These are phyloP conservation scores for Acacia melanoxylon DNA, from an alignment of 306 rosid genomes.

Conservation along the genomic window DNA sequence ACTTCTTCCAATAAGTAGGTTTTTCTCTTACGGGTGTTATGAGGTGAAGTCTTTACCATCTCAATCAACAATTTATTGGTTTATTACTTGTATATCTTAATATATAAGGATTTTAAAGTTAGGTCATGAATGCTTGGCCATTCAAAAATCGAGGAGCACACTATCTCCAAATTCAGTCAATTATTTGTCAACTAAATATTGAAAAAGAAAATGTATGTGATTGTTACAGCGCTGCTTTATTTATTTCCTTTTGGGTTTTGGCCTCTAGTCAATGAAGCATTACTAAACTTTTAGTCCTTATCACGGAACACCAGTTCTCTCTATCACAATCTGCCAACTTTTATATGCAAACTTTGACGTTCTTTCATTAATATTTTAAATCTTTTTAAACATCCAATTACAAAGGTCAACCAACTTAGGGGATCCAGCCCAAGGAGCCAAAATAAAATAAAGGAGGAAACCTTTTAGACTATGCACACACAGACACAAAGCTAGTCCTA, in stretches of 20 bases:
- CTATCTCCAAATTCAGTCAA: neutral
- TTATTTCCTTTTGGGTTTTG: neutral
- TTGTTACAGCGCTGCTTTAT: neutral
- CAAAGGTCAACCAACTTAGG: constrained; percentile 26
- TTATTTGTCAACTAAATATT: neutral
- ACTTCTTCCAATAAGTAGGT: too few species aligned
- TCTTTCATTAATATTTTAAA: neutral
- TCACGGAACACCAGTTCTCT: neutral
- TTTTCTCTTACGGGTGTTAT: too few species aligned
- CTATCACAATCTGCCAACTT: neutral
- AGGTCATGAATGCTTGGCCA: neutral
- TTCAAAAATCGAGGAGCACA: neutral
- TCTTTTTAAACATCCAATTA: constrained; percentile 20
- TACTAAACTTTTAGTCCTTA: neutral
- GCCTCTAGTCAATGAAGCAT: neutral
- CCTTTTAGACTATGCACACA: constrained; percentile 33
- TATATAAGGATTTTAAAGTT: too few species aligned
- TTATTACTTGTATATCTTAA: too few species aligned
- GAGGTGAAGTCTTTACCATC: too few species aligned
- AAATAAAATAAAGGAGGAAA: neutral
- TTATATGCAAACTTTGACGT: neutral
- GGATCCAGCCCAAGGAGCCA: neutral
- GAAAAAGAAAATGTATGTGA: neutral
- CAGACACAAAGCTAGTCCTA: constrained; percentile 13
- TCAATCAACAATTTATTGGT: too few species aligned